A percentile compares a stretch with the other conserved stretches of the same genome.
Conservation (phyloP, 345 rosid genomes). For the Arabidopsis suecica region DNA sequence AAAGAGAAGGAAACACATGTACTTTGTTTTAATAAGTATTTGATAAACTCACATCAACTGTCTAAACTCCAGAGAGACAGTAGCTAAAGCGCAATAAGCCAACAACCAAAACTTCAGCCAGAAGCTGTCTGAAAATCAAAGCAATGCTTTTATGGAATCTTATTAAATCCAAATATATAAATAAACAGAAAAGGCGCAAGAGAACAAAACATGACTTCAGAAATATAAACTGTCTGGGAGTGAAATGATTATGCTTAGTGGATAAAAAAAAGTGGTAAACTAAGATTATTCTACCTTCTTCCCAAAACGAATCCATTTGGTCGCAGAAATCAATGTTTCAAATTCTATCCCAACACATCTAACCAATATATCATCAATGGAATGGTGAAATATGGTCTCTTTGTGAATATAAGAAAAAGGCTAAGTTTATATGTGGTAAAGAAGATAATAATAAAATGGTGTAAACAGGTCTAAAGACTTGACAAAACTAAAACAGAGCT, state of each 20-base stretch:
- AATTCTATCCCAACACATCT: background rate
- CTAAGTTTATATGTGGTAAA: background rate
- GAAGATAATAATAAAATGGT: background rate
- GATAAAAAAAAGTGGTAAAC: conserved; percentile 29
- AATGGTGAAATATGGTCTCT: too few relatives aligned
- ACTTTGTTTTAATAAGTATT: background rate
- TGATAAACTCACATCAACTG: conserved; percentile 17
- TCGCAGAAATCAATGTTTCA: background rate
- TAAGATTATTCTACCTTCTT: background rate
- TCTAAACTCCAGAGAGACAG: conserved; percentile 27
- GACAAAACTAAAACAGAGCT: background rate
- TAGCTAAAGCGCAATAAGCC: conserved; percentile 45
- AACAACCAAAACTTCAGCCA: conserved; percentile 44
- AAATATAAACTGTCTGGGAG: conserved; percentile 36
- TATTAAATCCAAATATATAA: conserved; percentile 9
- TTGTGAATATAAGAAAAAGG: too few relatives aligned
- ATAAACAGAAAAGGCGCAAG: conserved; percentile 34
- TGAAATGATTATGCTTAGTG: conserved; percentile 48
- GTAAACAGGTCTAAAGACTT: background rate
- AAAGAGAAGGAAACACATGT: conserved; percentile 11
- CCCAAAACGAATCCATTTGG: background rate
- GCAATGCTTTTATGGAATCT: conserved; percentile 44
- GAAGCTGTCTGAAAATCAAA: conserved; percentile 50
- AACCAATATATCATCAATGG: background rate
- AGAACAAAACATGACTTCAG: conserved; percentile 47